A percentile compares a stretch with the other conserved stretches of the same genome.
Evolutionary conservation across 179 eudicot genomes (phyloP).

Genomic region (Amaranthus tricolor): DNA sequence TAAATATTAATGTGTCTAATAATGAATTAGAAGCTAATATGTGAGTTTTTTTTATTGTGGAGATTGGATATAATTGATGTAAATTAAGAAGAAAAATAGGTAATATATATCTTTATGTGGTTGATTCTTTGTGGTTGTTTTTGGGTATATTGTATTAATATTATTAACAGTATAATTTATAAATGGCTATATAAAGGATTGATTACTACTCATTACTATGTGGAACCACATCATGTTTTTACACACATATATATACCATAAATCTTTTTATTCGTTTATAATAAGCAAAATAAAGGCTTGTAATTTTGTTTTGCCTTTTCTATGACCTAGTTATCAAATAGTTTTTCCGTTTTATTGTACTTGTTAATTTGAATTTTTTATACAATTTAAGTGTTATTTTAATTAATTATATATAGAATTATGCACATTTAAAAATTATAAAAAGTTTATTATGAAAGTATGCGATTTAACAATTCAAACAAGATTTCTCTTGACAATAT

Average conservation of each 20-base stretch:
- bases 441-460: too few relatives aligned
- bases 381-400: too few relatives aligned
- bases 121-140: constrained; percentile 14
- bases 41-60: constrained; percentile 5
- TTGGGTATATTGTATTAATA: not conserved
- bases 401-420: too few relatives aligned
- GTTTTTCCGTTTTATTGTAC: too few relatives aligned
- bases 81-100: constrained; percentile 7
- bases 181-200: not conserved
- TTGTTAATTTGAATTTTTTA: too few relatives aligned
- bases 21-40: constrained; percentile 3
- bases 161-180: not conserved
- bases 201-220: not conserved
- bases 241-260: constrained; percentile 12
- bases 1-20: not conserved
- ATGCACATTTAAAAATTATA: too few relatives aligned
- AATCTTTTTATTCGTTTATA: constrained; percentile 20
- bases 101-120: not conserved
- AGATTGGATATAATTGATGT: constrained; percentile 1
- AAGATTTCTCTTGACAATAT: too few relatives aligned
- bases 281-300: not conserved
- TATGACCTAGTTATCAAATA: not conserved
- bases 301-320: too few relatives aligned
- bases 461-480: too few relatives aligned
- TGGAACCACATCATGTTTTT: not conserved